Evolutionary conservation across 768 basidiomycete genomes (phyloP).

Genomic region (Chiua virens): DNA sequence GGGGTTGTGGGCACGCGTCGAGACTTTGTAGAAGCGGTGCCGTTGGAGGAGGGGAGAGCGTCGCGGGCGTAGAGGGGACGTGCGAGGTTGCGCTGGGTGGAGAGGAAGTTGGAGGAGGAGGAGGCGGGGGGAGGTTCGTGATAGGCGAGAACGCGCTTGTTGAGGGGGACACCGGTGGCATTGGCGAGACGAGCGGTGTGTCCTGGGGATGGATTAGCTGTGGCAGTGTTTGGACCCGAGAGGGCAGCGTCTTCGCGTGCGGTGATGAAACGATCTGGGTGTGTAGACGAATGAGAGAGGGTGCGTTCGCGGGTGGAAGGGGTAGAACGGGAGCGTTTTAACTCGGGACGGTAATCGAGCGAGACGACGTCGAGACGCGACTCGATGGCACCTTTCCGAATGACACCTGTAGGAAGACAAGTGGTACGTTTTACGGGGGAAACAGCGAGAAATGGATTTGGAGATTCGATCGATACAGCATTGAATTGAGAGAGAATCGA

Average conservation of each 20-base stretch:
- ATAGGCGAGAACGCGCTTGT: slow-evolving; percentile 84
- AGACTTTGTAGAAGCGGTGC: slow-evolving; percentile 63
- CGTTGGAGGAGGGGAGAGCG: slow-evolving; percentile 61
- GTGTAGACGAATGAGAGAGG: slow-evolving; percentile 40
- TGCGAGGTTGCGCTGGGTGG: slow-evolving; percentile 75
- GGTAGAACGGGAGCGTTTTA: slow-evolving; percentile 73
- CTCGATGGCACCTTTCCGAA: slow-evolving; percentile 76
- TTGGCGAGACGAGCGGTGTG: slow-evolving; percentile 78
- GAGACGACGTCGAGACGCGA: slow-evolving; percentile 76
- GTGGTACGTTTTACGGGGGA: slow-evolving; percentile 68
- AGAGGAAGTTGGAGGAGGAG: slow-evolving; percentile 71
- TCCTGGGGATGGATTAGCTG: slow-evolving; percentile 47
- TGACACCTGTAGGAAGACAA: slow-evolving; percentile 60
- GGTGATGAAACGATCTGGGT: slow-evolving; percentile 74
- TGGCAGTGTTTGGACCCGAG: slow-evolving; percentile 48
- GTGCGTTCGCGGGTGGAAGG: slow-evolving; percentile 50
- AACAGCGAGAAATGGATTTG: slow-evolving; percentile 64
- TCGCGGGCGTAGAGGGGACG: slow-evolving; percentile 74
- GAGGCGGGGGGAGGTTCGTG: slow-evolving; percentile 83
- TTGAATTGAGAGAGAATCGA: slow-evolving; percentile 42
- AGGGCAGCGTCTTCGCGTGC: slow-evolving; percentile 54
- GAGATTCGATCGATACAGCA: slow-evolving; percentile 34
- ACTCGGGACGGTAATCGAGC: slow-evolving; percentile 64
- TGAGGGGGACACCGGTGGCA: slow-evolving; percentile 73
- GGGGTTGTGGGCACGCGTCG: slow-evolving; percentile 85